phyloP scores from a whole-genome alignment of 2,329 filamentous ascomycete genomes.

The Canariomyces notabilis region DNA sequence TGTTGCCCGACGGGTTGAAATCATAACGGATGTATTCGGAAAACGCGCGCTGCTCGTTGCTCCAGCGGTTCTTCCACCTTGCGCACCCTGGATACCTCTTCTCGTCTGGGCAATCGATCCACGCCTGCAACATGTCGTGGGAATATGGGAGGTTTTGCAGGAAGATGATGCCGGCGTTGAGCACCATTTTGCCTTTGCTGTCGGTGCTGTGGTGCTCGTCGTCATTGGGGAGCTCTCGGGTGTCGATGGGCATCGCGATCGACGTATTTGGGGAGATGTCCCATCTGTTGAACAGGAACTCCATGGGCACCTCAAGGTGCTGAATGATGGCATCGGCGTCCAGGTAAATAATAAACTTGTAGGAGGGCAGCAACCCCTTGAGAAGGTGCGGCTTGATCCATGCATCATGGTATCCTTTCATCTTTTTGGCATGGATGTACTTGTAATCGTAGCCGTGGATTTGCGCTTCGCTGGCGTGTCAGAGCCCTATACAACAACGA shows the following conservation, averaged over 20 bases:
- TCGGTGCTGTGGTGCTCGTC: constrained; percentile 14
- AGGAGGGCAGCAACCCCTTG: constrained; percentile 33
- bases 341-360: constrained; percentile 40
- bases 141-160: constrained; percentile 28
- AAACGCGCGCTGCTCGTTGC: constrained; percentile 12
- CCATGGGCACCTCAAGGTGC: constrained; percentile 39
- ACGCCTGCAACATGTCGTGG: constrained; percentile 10
- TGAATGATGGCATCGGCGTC: constrained; percentile 41
- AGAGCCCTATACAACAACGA: background rate
- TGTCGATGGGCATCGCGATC: constrained; percentile 43
- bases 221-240: constrained; percentile 37
- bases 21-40: constrained; percentile 12
- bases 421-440: constrained; percentile 39
- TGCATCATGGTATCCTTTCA: constrained; percentile 38
- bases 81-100: constrained; percentile 6
- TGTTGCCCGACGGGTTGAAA: constrained; percentile 9
- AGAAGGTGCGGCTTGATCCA: constrained; percentile 42
- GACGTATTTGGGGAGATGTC: constrained; percentile 36
- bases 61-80: constrained; percentile 5
- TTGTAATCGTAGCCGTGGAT: constrained; percentile 48
- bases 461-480: constrained; percentile 27
- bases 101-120: constrained; percentile 4
- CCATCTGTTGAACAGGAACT: constrained; percentile 46
- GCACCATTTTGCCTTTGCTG: constrained; percentile 26
- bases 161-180: constrained; percentile 42